phyloP scores from a whole-genome alignment of 306 rosid genomes.

The Cucurbita pepo region DNA sequence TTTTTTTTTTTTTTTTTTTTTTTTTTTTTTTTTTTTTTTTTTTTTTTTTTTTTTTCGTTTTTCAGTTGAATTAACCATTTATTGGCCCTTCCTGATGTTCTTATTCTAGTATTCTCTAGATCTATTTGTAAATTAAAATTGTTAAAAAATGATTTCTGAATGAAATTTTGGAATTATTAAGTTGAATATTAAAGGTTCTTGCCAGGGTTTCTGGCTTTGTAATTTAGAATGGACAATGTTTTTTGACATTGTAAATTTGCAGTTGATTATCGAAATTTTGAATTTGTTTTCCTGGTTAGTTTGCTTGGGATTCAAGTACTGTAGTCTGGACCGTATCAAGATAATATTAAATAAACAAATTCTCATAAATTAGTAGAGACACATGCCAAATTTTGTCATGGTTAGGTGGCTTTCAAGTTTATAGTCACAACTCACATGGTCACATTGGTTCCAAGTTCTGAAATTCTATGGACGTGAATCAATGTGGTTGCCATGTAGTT shows the following conservation, averaged over 20 bases:
- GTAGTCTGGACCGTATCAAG: not conserved
- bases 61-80: not conserved
- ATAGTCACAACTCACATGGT: not conserved
- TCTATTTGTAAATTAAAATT: not conserved
- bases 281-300: not conserved
- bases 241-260: too few species aligned
- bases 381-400: not conserved
- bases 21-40: too few species aligned
- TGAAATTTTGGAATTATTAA: not conserved
- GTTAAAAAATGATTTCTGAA: not conserved
- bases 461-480: not conserved
- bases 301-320: not conserved
- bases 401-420: not conserved
- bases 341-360: not conserved
- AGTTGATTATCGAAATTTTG: not conserved
- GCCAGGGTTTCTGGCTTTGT: not conserved
- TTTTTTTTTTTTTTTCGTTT: too few species aligned
- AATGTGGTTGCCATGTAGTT: not conserved
- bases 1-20: too few species aligned
- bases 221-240: too few species aligned
- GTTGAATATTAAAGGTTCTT: not conserved
- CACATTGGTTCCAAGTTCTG: not conserved
- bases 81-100: not conserved
- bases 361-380: not conserved
- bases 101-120: not conserved